phyloP scores from a whole-genome alignment of 306 rosid species.

The Cucumis hystrix region DNA sequence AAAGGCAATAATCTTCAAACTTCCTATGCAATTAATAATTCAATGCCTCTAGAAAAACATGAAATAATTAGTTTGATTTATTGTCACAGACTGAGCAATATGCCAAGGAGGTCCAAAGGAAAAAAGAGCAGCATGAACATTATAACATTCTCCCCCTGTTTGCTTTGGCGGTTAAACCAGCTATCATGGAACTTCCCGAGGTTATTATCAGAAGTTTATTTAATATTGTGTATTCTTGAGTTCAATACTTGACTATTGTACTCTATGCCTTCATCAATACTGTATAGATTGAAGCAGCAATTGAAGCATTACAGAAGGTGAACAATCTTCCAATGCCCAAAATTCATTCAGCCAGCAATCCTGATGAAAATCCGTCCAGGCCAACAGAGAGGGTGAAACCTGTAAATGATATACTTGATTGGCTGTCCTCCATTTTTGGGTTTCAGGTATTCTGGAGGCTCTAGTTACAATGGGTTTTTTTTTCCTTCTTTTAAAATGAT shows the following conservation, averaged over 20 bases:
- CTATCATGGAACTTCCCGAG: constrained; percentile 87
- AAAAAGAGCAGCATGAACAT: constrained; percentile 49
- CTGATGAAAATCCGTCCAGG: constrained; percentile 22
- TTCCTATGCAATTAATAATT: constrained; percentile 3
- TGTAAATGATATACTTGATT: constrained; percentile 78
- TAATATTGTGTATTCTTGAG: not conserved
- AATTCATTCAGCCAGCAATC: constrained; percentile 21
- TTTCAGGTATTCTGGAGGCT: constrained; percentile 57
- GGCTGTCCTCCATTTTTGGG: constrained; percentile 72
- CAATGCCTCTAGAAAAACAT: constrained; percentile 2
- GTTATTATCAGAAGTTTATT: constrained; percentile 21
- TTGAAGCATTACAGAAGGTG: constrained; percentile 48
- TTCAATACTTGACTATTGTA: not conserved
- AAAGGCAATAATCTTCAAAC: constrained; percentile 35
- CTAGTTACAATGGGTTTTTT: not conserved
- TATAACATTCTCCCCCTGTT: constrained; percentile 85
- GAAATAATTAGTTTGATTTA: constrained; percentile 12
- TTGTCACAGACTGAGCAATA: constrained; percentile 45
- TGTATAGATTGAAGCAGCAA: constrained; percentile 66
- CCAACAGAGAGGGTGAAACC: constrained; percentile 40
- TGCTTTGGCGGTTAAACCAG: constrained; percentile 73
- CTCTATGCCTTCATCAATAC: not conserved
- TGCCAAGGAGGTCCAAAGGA: constrained; percentile 51
- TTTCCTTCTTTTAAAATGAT: too few species aligned
- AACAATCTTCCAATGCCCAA: constrained; percentile 62